Base-by-base conservation (phyloP, 441 rosid genomes). In the Arabidopsis lyrata region DNA sequence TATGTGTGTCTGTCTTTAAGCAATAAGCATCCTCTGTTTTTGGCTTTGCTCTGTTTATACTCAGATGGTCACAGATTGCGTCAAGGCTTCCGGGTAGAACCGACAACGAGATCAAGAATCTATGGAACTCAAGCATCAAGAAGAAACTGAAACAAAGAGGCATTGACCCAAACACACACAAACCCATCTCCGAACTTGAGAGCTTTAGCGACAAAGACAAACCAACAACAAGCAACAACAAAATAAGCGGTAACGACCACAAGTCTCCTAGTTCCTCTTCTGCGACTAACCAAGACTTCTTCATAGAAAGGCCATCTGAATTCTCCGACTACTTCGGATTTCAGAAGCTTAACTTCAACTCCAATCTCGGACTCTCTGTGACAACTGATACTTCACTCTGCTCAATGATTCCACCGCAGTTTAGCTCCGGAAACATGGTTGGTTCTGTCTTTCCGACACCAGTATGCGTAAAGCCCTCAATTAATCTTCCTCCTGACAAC, bases 1-100 rank as follows among this genome's bases (percentile, higher is more conserved):
- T 29, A 50, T 39, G 55, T 42, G 27, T 32, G 1, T 47, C 12
- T 32, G 29, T 39, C 6, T 27, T 15, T 18, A 18, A 18, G 20
- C 20, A 18, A n/a, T 16, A 41, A 12, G 27, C 49, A 1, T 67
- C 14, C 14, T 62, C 58, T 62, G 58, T 62, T 63, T 59, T 18
- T 48, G 66, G 14, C 29, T 36, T 8, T 73, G 34, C 27, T 70
- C 29, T 49, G 22, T 45, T 31, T 48, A 62, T 34, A 7, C 63
- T 72, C 80, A 91, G 97, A 77, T 91, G 95, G 95, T 91, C 95
- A 38, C 93, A 86, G 82, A 91, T 91, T 79, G 97, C 97, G 36
- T 81, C 90, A 13, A 85, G 84, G 72, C 79, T 91, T 8, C 95
- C 93, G 0, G 97, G 97, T 59, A 78, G 95, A 70, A 91, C 97